Conservation (phyloP, 1,284 basidiomycete genomes). For the Boletus mariae region DNA sequence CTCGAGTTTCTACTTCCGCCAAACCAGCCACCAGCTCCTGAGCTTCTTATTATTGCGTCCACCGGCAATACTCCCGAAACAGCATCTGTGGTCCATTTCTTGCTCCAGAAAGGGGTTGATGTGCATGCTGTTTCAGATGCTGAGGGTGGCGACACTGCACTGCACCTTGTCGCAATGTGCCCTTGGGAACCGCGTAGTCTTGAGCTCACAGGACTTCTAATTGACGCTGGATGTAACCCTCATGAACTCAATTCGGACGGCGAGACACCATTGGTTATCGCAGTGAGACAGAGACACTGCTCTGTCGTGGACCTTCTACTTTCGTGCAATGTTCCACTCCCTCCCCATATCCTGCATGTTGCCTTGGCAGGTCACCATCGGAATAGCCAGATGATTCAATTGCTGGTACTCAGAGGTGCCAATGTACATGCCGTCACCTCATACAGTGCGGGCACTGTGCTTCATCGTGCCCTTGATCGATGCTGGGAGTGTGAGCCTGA, state of each 20-base stretch:
- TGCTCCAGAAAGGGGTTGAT: not conserved
- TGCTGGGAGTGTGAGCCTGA: not conserved
- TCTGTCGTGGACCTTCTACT: not conserved
- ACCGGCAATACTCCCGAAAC: not conserved
- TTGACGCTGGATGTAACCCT: constrained; percentile 1
- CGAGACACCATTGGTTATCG: not conserved
- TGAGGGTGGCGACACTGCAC: not conserved
- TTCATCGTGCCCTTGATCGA: not conserved
- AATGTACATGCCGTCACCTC: not conserved
- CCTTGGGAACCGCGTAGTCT: not conserved
- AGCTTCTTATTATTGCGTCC: not conserved
- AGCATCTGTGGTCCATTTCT: not conserved
- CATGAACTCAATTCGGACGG: not conserved
- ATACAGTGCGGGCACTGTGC: not conserved
- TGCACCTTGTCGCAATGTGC: not conserved
- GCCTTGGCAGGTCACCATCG: not conserved
- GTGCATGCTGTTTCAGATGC: not conserved
- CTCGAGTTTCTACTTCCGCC: not conserved
- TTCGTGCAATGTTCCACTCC: not conserved
- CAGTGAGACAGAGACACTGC: not conserved
- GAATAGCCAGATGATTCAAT: not conserved
- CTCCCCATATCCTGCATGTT: not conserved
- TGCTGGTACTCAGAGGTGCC: not conserved
- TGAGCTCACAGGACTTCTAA: not conserved
- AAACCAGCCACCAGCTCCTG: not conserved